These are phyloP conservation scores for Peronosclerospora sorghi DNA, from an alignment of 352 stramenopile genomes.

Conservation along the genomic window DNA sequence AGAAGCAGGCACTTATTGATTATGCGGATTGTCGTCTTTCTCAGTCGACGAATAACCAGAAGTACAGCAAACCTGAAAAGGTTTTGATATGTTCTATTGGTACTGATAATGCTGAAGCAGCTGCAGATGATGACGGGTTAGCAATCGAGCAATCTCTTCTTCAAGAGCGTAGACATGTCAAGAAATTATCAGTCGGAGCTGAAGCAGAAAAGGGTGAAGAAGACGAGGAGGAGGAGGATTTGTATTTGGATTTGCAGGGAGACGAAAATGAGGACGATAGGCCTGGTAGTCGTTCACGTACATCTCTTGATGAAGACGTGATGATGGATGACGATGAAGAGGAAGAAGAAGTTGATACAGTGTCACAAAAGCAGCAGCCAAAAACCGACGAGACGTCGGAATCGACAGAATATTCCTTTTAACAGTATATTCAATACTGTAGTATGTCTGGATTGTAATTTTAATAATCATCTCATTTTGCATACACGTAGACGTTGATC, in stretches of 20 bases:
- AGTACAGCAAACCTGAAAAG: constrained; percentile 5
- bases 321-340: constrained; percentile 18
- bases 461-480: too few relatives aligned
- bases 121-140: constrained; percentile 20
- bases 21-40: constrained; percentile 27
- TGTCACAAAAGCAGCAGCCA: constrained; percentile 2
- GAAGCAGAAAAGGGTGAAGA: constrained; percentile 22
- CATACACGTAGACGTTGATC: too few relatives aligned
- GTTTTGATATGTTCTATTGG: constrained; percentile 2
- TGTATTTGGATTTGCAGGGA: constrained; percentile 24
- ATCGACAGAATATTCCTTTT: constrained; percentile 2
- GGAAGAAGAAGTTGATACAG: constrained; percentile 7
- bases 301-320: constrained; percentile 15
- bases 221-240: constrained; percentile 26
- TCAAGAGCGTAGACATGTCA: constrained; percentile 9
- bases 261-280: constrained; percentile 22
- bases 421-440: not conserved
- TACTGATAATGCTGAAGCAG: constrained; percentile 7
- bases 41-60: constrained; percentile 8
- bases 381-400: not conserved
- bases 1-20: constrained; percentile 58
- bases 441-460: not conserved
- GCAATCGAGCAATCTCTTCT: constrained; percentile 31
- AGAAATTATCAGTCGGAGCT: constrained; percentile 5
- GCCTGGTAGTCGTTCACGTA: constrained; percentile 6